These are phyloP conservation scores for Cyberlindnera mrakii DNA, from an alignment of 805 yeast genomes.

Conservation along the genomic window DNA sequence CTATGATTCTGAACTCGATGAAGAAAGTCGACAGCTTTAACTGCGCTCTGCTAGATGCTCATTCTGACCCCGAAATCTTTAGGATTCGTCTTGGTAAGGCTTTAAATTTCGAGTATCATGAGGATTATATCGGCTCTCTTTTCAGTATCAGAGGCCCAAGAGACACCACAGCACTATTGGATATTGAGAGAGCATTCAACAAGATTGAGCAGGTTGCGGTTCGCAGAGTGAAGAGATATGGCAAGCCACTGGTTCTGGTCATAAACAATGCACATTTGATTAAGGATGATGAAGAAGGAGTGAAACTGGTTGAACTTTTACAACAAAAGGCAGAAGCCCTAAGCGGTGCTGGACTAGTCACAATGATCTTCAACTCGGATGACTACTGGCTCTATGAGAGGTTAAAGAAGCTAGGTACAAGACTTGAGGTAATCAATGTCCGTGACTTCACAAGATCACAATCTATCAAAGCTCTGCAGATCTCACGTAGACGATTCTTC, in stretches of 20 bases:
- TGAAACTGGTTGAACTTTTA: slow-evolving; percentile 60
- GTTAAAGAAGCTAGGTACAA: slow-evolving; percentile 62
- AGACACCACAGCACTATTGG: slow-evolving; percentile 75
- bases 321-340: slow-evolving; percentile 81
- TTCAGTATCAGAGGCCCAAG: slow-evolving; percentile 81
- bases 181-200: slow-evolving; percentile 76
- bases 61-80: slow-evolving; percentile 79
- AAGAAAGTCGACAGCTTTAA: slow-evolving; percentile 54
- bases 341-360: slow-evolving; percentile 49
- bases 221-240: slow-evolving; percentile 32
- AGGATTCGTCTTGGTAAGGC: slow-evolving; percentile 74
- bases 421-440: slow-evolving; percentile 67
- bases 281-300: slow-evolving; percentile 69
- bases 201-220: slow-evolving; percentile 71
- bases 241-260: slow-evolving; percentile 58
- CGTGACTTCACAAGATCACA: slow-evolving; percentile 53
- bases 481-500: slow-evolving; percentile 41
- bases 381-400: slow-evolving; percentile 87
- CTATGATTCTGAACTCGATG: slow-evolving; percentile 67
- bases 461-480: slow-evolving; percentile 47
- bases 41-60: slow-evolving; percentile 73
- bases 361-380: slow-evolving; percentile 69
- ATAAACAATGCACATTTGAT: slow-evolving; percentile 74
- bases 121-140: slow-evolving; percentile 77
- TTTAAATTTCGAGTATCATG: slow-evolving; percentile 63